Conservation (phyloP, 2,329 filamentous ascomycete genomes). For the Aspergillus ochraceus region DNA sequence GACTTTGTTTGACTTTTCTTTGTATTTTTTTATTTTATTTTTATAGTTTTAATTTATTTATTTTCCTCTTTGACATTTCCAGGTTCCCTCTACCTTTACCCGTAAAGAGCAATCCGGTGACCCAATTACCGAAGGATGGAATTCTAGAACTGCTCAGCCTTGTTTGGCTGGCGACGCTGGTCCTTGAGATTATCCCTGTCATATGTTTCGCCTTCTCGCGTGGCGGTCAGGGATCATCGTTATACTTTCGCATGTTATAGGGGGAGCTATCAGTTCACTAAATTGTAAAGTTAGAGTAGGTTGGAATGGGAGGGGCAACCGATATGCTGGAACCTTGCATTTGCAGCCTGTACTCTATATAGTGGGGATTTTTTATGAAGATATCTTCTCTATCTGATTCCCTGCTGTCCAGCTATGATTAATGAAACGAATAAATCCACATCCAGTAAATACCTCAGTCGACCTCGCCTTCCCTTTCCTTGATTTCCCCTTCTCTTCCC, state of each 20-base stretch:
- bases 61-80: too few relatives aligned
- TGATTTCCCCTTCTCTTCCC: background rate
- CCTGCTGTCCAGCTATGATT: too few relatives aligned
- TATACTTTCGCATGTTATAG: background rate
- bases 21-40: too few relatives aligned
- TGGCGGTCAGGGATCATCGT: conserved; percentile 30
- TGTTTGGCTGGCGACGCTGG: background rate
- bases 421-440: background rate
- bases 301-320: background rate
- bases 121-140: background rate
- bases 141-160: conserved; percentile 12
- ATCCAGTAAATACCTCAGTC: background rate
- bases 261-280: background rate
- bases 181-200: conserved; percentile 14
- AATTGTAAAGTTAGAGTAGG: background rate
- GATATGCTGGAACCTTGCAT: background rate
- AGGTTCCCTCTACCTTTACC: too few relatives aligned
- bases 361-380: background rate
- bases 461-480: background rate
- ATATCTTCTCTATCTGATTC: background rate
- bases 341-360: background rate
- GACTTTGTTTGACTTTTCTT: too few relatives aligned
- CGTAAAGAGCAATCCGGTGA: too few relatives aligned
- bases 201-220: conserved; percentile 17
- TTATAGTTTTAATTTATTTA: too few relatives aligned